phyloP scores from a whole-genome alignment of 352 stramenopile species.

The Phytophthora foliorum region DNA sequence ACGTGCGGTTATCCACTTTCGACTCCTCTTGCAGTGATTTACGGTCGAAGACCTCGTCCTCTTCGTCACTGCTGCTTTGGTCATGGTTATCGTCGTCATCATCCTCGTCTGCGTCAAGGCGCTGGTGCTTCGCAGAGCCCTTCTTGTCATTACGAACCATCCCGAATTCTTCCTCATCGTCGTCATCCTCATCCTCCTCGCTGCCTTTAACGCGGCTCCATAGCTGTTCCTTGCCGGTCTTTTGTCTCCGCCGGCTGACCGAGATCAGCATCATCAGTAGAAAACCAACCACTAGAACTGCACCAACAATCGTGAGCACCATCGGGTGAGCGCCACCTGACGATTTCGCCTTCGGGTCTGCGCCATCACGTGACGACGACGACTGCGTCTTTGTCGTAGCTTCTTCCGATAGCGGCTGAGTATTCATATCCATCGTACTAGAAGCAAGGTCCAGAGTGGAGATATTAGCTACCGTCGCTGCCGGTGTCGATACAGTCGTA shows the following conservation, averaged over 20 bases:
- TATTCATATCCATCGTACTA: constrained; percentile 12
- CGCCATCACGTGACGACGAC: constrained; percentile 24
- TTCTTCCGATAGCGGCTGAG: constrained; percentile 27
- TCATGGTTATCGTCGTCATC: constrained; percentile 42
- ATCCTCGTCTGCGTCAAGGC: constrained; percentile 38
- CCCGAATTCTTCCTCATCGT: constrained; percentile 71
- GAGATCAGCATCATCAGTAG: constrained; percentile 71
- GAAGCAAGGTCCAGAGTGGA: constrained; percentile 18
- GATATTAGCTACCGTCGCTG: constrained; percentile 13
- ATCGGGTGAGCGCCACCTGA: constrained; percentile 56
- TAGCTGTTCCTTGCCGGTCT: constrained; percentile 59
- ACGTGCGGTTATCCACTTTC: constrained; percentile 63
- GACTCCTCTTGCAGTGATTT: constrained; percentile 46
- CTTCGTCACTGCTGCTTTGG: constrained; percentile 61
- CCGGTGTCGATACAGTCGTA: neutral
- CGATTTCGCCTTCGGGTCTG: constrained; percentile 27
- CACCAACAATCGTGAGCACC: constrained; percentile 80
- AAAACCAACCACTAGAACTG: constrained; percentile 77
- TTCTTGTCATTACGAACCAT: constrained; percentile 45
- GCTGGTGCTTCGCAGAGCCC: constrained; percentile 46
- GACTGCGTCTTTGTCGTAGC: constrained; percentile 14
- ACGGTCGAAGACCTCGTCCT: constrained; percentile 80
- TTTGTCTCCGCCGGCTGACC: constrained; percentile 67
- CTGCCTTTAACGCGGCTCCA: constrained; percentile 80
- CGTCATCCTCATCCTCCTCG: constrained; percentile 74